phyloP scores from a whole-genome alignment of 805 yeast genomes.

The Hanseniaspora lindneri region DNA sequence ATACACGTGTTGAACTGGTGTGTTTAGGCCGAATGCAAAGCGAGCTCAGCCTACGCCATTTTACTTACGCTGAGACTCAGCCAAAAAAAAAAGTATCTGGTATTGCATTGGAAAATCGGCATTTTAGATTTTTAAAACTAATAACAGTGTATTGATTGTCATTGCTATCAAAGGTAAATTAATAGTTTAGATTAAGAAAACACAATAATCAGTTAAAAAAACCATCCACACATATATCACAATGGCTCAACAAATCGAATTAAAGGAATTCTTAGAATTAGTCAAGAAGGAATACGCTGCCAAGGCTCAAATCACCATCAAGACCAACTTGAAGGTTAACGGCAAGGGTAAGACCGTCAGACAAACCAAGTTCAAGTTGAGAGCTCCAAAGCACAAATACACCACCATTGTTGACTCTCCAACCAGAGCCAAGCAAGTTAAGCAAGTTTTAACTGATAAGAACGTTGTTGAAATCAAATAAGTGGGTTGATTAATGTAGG shows the following conservation, averaged over 20 bases:
- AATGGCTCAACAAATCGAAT: slow-evolving; percentile 67
- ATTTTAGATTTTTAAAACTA: too few species aligned
- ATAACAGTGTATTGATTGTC: too few species aligned
- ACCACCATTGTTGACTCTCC: slow-evolving; percentile 91
- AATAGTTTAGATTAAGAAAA: too few species aligned
- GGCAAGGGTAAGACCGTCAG: slow-evolving; percentile 72
- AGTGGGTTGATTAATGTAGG: slow-evolving; percentile 4
- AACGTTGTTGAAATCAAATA: slow-evolving; percentile 43
- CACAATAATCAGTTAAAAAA: too few species aligned
- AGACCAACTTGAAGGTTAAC: slow-evolving; percentile 77
- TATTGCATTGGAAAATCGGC: too few species aligned
- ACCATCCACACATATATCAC: slow-evolving; percentile 16
- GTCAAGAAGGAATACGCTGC: slow-evolving; percentile 74
- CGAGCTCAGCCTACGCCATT: too few species aligned
- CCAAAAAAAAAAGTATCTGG: too few species aligned
- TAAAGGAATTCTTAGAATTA: slow-evolving; percentile 93
- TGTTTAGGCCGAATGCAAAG: too few species aligned
- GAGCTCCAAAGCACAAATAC: slow-evolving; percentile 90
- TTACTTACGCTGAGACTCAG: too few species aligned
- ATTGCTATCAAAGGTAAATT: too few species aligned
- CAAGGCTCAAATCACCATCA: slow-evolving; percentile 85
- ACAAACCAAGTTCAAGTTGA: slow-evolving; percentile 97
- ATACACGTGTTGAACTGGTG: too few species aligned
- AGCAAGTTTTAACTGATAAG: slow-evolving; percentile 94
- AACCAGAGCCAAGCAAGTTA: slow-evolving; percentile 93